A percentile compares a stretch with the other conserved stretches of the same genome.
Conservation (phyloP, 2,329 filamentous ascomycete genomes). For the Fusarium penzigii region DNA sequence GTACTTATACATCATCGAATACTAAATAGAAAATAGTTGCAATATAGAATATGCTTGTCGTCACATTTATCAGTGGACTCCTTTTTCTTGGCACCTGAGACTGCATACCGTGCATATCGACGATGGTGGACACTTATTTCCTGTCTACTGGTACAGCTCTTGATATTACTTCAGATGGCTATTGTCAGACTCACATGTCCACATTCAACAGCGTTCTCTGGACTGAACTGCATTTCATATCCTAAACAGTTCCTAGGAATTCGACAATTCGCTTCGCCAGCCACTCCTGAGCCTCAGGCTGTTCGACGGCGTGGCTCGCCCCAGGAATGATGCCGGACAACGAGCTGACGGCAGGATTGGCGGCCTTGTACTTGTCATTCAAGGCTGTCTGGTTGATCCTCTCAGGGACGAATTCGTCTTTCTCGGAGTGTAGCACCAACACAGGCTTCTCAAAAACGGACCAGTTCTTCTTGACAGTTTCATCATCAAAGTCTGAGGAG, state of each 20-base stretch:
- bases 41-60: no score
- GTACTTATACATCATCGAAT: no score
- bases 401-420: slow-evolving; percentile 65
- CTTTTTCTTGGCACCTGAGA: no score
- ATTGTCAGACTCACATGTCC: no score
- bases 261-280: slow-evolving; percentile 47
- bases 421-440: slow-evolving; percentile 64
- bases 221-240: neutral
- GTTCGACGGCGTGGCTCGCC: slow-evolving; percentile 52
- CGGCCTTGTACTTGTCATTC: slow-evolving; percentile 56
- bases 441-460: slow-evolving; percentile 60
- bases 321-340: slow-evolving; percentile 55
- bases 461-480: slow-evolving; percentile 65
- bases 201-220: no score
- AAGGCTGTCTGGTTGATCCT: slow-evolving; percentile 58
- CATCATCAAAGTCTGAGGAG: slow-evolving; percentile 69
- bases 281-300: slow-evolving; percentile 49
- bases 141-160: no score
- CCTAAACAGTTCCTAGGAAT: slow-evolving; percentile 42
- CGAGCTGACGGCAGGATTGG: slow-evolving; percentile 48
- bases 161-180: no score
- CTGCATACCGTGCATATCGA: no score
- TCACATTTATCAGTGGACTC: no score
- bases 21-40: no score
- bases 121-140: no score